Conservation (phyloP, 2,329 filamentous ascomycete genomes). For the Stemphylium beticola region DNA sequence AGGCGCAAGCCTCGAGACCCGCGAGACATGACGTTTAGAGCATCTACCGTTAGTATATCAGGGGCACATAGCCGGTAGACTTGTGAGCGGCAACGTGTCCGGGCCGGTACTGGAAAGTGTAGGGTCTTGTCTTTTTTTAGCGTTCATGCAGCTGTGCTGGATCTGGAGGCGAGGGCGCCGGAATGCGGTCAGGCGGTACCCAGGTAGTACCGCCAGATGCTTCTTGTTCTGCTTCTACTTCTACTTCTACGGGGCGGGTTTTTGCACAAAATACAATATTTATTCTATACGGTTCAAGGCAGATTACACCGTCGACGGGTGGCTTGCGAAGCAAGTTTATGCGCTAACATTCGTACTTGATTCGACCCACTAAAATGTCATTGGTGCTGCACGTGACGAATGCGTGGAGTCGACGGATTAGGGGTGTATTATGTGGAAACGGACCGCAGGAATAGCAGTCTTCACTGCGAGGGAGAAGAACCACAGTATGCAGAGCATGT, state of each 20-base stretch:
- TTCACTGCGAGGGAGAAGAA: neutral
- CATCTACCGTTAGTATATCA: conserved; percentile 13
- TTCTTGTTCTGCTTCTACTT: conserved; percentile 16
- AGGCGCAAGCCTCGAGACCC: conserved; percentile 5
- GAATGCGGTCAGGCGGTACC: conserved; percentile 9
- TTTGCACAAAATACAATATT: conserved; percentile 27
- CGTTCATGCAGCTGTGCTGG: conserved; percentile 34
- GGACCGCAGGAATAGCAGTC: neutral
- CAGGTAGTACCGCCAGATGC: conserved; percentile 4
- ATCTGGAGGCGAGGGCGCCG: conserved; percentile 33
- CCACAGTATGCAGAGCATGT: neutral
- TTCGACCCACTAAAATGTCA: conserved; percentile 6
- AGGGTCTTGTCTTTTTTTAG: conserved; percentile 33
- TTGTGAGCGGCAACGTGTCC: conserved; percentile 11
- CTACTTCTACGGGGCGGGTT: conserved; percentile 14
- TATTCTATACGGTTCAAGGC: conserved; percentile 9
- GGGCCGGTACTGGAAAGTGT: conserved; percentile 12
- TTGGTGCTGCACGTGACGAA: conserved; percentile 16
- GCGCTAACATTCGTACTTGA: conserved; percentile 12
- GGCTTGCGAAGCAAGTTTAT: conserved; percentile 10
- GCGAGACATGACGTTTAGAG: conserved; percentile 15
- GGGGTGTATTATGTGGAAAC: conserved; percentile 1
- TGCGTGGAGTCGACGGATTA: conserved; percentile 9
- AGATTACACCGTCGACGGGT: conserved; percentile 2
- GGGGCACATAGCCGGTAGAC: conserved; percentile 14